Conservation (phyloP, 768 basidiomycete genomes). For the Lactifluus pinguis region DNA sequence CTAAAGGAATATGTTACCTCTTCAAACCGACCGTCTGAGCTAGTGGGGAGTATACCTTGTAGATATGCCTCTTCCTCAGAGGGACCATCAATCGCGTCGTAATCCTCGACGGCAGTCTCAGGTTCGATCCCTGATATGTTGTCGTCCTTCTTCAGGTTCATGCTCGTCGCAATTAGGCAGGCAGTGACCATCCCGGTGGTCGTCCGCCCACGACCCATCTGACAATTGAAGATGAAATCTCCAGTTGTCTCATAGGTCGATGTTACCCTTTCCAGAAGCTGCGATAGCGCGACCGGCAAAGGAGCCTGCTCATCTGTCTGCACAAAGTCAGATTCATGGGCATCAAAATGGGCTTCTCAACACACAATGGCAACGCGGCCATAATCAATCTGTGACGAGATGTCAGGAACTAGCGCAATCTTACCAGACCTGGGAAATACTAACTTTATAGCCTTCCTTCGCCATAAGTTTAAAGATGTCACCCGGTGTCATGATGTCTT, state of each 20-base stretch:
- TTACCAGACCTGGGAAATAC: not conserved
- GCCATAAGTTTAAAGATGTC: slow-evolving; percentile 72
- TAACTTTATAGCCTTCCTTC: slow-evolving; percentile 68
- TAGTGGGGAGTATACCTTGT: slow-evolving; percentile 44
- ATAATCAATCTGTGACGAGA: slow-evolving; percentile 60
- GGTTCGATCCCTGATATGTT: slow-evolving; percentile 29
- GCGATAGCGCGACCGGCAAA: slow-evolving; percentile 74
- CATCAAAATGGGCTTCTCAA: slow-evolving; percentile 1
- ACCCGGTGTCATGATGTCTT: slow-evolving; percentile 80
- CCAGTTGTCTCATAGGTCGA: slow-evolving; percentile 46
- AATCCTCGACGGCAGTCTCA: slow-evolving; percentile 34
- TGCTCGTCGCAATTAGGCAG: slow-evolving; percentile 70
- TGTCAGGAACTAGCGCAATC: not conserved
- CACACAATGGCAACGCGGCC: slow-evolving; percentile 84
- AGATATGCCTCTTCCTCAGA: slow-evolving; percentile 86
- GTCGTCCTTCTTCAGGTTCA: slow-evolving; percentile 46
- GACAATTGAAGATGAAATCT: slow-evolving; percentile 92
- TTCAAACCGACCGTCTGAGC: not conserved
- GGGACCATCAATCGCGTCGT: slow-evolving; percentile 69
- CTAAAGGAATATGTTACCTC: slow-evolving; percentile 31
- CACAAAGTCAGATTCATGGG: not conserved
- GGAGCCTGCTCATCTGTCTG: slow-evolving; percentile 98
- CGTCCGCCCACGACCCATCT: slow-evolving; percentile 88
- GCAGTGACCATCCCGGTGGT: slow-evolving; percentile 96
- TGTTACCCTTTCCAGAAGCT: slow-evolving; percentile 68